A percentile compares a stretch with the other conserved stretches of the same genome.
These are phyloP conservation scores for Platismatia glauca DNA, from an alignment of 495 filamentous ascomycete species.

Conservation along the genomic window DNA sequence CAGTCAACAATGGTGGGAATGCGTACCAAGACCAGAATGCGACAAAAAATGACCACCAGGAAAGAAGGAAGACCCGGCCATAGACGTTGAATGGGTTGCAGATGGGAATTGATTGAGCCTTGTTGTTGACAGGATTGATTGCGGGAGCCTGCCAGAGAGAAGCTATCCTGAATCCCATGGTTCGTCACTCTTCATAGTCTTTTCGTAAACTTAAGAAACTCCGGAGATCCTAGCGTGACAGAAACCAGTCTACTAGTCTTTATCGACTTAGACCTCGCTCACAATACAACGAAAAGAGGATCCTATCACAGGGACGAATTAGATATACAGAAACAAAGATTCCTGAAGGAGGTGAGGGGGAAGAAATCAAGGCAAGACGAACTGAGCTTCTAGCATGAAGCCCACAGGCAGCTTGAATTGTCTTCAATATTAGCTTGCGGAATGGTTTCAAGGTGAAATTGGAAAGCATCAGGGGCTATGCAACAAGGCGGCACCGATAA, in stretches of 20 bases:
- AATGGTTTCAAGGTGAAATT: not conserved
- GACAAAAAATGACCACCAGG: constrained; percentile 89
- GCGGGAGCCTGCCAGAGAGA: constrained; percentile 30
- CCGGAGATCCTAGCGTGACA: not conserved
- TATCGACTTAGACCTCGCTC: too few species aligned
- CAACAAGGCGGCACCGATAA: not conserved
- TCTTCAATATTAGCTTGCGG: not conserved
- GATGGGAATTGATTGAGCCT: constrained; percentile 70
- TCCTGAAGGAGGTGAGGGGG: too few species aligned
- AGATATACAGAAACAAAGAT: too few species aligned
- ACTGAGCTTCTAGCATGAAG: not conserved
- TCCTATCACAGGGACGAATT: too few species aligned
- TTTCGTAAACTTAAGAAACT: not conserved
- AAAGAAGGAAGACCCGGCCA: constrained; percentile 87
- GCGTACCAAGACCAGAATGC: constrained; percentile 85
- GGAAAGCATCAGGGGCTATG: not conserved
- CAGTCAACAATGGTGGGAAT: constrained; percentile 68
- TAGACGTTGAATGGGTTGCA: constrained; percentile 73
- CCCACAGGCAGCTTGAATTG: not conserved
- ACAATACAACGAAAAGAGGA: not conserved
- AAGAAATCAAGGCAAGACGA: not conserved
- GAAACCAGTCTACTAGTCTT: not conserved
- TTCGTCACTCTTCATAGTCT: not conserved
- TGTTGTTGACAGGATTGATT: constrained; percentile 64
- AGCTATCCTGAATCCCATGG: constrained; percentile 10